Conservation (phyloP, 2,329 filamentous ascomycete genomes). For the Neofusicoccum sp. region DNA sequence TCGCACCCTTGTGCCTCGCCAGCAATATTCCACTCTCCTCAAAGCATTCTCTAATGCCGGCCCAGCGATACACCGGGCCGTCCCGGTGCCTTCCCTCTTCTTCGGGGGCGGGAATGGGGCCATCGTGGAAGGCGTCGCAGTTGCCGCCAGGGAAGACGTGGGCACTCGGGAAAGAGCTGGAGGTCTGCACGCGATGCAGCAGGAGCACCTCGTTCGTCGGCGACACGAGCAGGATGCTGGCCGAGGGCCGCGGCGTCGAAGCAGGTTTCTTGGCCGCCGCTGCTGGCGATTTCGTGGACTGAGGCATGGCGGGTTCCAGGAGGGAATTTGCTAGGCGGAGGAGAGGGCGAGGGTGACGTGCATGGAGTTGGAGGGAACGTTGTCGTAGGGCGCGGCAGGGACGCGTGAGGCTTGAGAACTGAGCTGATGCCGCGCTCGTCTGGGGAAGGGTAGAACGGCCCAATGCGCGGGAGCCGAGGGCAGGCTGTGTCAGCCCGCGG, state of each 20-base stretch:
- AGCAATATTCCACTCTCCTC: constrained; percentile 92
- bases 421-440: background rate
- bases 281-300: background rate
- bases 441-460: background rate
- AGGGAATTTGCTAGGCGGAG: background rate
- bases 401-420: background rate
- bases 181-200: constrained; percentile 81
- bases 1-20: constrained; percentile 50
- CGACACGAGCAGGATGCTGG: constrained; percentile 81
- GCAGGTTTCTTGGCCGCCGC: background rate
- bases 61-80: constrained; percentile 72
- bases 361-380: constrained; percentile 79
- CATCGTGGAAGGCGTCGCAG: constrained; percentile 77
- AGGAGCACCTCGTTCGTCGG: constrained; percentile 85
- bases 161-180: constrained; percentile 82
- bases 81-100: constrained; percentile 63
- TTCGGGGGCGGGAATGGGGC: constrained; percentile 53
- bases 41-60: constrained; percentile 88
- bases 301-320: background rate
- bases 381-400: constrained; percentile 34
- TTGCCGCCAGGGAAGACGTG: constrained; percentile 96
- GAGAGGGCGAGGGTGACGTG: constrained; percentile 80
- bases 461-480: background rate
- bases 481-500: constrained; percentile 4
- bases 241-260: constrained; percentile 7